Evolutionary conservation across 2,329 filamentous ascomycete genomes (phyloP), one percentile per base, ranked within the genome.

Genomic region (Alternaria hordeiaustralica): DNA sequence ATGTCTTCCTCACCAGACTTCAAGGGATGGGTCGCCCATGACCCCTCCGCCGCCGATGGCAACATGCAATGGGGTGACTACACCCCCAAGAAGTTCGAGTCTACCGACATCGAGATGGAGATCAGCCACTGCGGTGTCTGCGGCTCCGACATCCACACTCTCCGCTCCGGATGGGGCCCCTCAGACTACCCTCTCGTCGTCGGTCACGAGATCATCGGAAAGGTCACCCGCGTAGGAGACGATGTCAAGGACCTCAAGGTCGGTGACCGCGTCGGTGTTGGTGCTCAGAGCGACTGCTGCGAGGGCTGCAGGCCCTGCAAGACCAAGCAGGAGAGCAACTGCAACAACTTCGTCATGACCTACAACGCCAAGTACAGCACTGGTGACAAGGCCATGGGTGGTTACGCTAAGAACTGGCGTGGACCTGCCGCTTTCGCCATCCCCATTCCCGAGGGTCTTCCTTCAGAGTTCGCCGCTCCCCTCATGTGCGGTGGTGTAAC

Each of bases 401-500:
- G 89, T 21, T 90, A 90, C 77, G 82, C 87, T 3, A 87, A 85
- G 56, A 87, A 92, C 75, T 86, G 92, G 54, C 86, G 91, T 64
- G 88, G 89, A 2, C 91, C 94, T 79, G 90, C 93, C 80, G 89
- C 92, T 80, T 94, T 87, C 76, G 85, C 84, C 10, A 87, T 88
- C 75, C 89, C 89, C 67, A 94, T 96, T 66, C 93, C 93, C 18
- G 92, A 93, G n/a, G 87, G 84, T 51, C 86, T 96, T 44, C 75
- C 82, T 61, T 82, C 78, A 43, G 80, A 79, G 55, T 80, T 88
- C 55, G 92, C 89, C 2, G 92, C 92, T 2, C 92, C 91, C 6
- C 92, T 94, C 89, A 86, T 96, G 72, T 96, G 93, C 79, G 93
- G 92, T 36, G 93, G 93, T 67, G 85, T 96, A 64, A 96, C 93